phyloP scores from a whole-genome alignment of 2,329 filamentous ascomycete species.

The Penicillium sp. region DNA sequence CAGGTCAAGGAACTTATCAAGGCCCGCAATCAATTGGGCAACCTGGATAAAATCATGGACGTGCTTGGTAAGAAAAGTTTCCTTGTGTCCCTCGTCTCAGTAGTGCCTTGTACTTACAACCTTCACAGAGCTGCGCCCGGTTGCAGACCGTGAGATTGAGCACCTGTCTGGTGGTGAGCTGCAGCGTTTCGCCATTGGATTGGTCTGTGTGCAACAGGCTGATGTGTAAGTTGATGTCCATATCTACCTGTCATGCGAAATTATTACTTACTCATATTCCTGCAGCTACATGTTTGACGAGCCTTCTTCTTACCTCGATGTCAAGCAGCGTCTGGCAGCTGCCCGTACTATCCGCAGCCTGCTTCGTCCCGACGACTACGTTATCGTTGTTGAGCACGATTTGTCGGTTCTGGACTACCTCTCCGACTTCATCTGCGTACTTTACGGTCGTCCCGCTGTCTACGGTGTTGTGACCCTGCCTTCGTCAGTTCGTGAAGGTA shows the following conservation, averaged over 20 bases:
- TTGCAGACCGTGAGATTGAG: conserved; percentile 88
- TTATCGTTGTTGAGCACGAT: conserved; percentile 99
- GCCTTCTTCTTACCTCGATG: conserved; percentile 97
- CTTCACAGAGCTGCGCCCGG: conserved; percentile 75
- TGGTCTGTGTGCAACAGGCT: conserved; percentile 92
- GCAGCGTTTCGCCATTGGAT: conserved; percentile 95
- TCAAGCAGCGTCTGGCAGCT: conserved; percentile 95
- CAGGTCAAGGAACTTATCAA: conserved; percentile 79
- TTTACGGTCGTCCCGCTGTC: conserved; percentile 92
- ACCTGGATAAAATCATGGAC: conserved; percentile 80
- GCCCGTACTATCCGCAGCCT: conserved; percentile 91
- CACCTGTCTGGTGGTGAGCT: conserved; percentile 95
- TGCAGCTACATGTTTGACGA: conserved; percentile 96
- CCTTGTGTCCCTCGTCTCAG: not conserved
- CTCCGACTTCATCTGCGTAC: conserved; percentile 96
- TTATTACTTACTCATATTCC: conserved; percentile 17
- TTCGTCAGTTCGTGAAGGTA: conserved; percentile 94
- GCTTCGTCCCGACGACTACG: conserved; percentile 85
- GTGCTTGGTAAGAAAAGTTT: conserved; percentile 62
- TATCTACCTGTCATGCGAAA: not conserved
- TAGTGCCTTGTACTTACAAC: conserved; percentile 18
- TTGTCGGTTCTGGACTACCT: conserved; percentile 97
- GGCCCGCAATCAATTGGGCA: conserved; percentile 74
- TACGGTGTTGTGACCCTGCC: conserved; percentile 98
- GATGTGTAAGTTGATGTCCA: conserved; percentile 68